Evolutionary conservation across 441 rosid genomes (phyloP), one percentile per base, ranked within the genome.

Genomic region (Bruguiera hainesii): DNA sequence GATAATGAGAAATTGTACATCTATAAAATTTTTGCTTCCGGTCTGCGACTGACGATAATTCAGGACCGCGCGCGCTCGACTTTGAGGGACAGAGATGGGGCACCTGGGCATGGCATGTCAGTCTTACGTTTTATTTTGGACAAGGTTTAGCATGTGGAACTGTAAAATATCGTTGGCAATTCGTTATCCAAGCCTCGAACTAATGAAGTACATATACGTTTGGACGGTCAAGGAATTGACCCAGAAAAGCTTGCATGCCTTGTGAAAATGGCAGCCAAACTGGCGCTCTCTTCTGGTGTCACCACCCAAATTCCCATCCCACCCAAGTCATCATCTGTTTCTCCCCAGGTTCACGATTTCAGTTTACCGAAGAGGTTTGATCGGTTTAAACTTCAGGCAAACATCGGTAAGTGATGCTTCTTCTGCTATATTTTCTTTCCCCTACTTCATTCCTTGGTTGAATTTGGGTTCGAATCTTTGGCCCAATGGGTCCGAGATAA

Each of bases 371-470:
- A 71, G 65, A 66, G 76, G 64, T 42, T 60, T 71, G 71, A 65
- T 62, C 79, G 46, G 25, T 85, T 86, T 81, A 84, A 72, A 80
- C 69, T 87, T 72, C 83, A 75, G 19, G 96, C 97, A 9, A 75
- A 81, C 25, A 63, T 73, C 50, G 93, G 97, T 89, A 55, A 78
- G 70, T 35, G 59, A 20, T 56, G 3, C 37, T 21, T 72, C 58
- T 26, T 5, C n/a, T 26, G 53, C 9, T 42, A 39, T 49, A 26
- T 7, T 26, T 26, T 55, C 23, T 18, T 18, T n/a, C 56, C 30
- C 59, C 21, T 53, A 10, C 39, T 46, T 18, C 64, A 18, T 56
- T 42, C 16, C 56, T 42, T 55, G n/a, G n/a, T 58, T 25, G 46
- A 19, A 29, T 21, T 5, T 13, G 52, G 61, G 28, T 30, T 60